These are phyloP conservation scores for Barnettozyma botsteinii DNA, from an alignment of 805 yeast species.

Conservation along the genomic window DNA sequence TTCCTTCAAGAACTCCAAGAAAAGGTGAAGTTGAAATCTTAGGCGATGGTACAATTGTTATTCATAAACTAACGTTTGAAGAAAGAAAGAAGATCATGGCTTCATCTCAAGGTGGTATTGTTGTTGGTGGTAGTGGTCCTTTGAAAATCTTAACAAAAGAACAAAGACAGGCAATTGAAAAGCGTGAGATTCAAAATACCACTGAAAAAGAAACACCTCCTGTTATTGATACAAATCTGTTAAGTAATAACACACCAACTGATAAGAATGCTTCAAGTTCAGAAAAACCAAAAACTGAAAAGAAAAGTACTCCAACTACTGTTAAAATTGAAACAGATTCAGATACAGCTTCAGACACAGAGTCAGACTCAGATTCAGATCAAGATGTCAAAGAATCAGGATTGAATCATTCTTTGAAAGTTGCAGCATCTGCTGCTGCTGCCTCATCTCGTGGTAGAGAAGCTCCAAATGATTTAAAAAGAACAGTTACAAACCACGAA, in stretches of 20 bases:
- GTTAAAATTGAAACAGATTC: neutral
- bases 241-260: neutral
- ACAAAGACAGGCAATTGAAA: constrained; percentile 14
- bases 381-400: neutral
- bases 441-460: constrained; percentile 33
- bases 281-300: neutral
- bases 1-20: constrained; percentile 80
- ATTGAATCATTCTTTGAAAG: constrained; percentile 24
- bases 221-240: neutral
- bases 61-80: constrained; percentile 50
- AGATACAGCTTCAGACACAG: neutral
- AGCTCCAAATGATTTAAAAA: constrained; percentile 27
- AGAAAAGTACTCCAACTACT: neutral
- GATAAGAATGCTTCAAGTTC: neutral
- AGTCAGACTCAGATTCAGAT: neutral
- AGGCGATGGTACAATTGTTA: constrained; percentile 46
- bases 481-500: constrained; percentile 29
- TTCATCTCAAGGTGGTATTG: constrained; percentile 58
- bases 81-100: constrained; percentile 41
- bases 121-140: constrained; percentile 75
- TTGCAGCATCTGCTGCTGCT: constrained; percentile 34
- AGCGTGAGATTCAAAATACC: constrained; percentile 3
- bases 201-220: neutral
- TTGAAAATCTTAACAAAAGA: constrained; percentile 36
- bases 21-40: constrained; percentile 72